Evolutionary conservation across 257 asterid species (phyloP).

Genomic region (Solanum dulcamara): DNA sequence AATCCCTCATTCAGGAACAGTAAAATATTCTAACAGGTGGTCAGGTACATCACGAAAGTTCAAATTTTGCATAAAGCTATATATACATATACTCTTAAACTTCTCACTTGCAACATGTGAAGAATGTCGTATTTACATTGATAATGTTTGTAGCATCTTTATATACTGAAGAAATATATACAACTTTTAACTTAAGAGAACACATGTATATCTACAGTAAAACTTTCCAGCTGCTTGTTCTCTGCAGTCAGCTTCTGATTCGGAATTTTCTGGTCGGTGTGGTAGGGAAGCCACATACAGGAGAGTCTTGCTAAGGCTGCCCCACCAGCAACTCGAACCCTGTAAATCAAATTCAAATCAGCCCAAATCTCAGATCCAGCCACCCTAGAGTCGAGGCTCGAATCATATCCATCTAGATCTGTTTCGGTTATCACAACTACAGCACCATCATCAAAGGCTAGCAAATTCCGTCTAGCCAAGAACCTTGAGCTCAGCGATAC

Average conservation of each 20-base stretch:
- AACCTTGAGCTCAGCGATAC: conserved; percentile 11
- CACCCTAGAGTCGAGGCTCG: conserved; percentile 7
- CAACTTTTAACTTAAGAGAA: conserved; percentile 10
- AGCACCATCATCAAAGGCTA: conserved; percentile 48
- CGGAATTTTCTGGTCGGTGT: conserved; percentile 11
- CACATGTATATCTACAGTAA: conserved; percentile 35
- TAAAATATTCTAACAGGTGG: background rate
- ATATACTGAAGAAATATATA: background rate
- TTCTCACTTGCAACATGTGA: background rate
- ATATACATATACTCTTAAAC: background rate
- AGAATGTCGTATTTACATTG: background rate
- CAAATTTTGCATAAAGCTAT: background rate
- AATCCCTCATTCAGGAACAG: background rate
- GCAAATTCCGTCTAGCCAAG: conserved; percentile 12
- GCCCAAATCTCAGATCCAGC: conserved; percentile 25
- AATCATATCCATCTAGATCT: conserved; percentile 42
- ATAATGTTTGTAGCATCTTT: background rate
- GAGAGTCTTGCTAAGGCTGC: conserved; percentile 47
- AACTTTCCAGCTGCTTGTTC: conserved; percentile 15
- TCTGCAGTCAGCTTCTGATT: conserved; percentile 9
- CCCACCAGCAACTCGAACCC: conserved; percentile 36
- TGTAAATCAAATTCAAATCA: conserved; percentile 35
- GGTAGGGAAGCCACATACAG: conserved; percentile 33
- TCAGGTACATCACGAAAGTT: background rate
- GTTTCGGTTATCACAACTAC: conserved; percentile 39